Evolutionary conservation across 352 stramenopile species (phyloP), one percentile per base, ranked within the genome.

Genomic region (Stramenopiles sp.): DNA sequence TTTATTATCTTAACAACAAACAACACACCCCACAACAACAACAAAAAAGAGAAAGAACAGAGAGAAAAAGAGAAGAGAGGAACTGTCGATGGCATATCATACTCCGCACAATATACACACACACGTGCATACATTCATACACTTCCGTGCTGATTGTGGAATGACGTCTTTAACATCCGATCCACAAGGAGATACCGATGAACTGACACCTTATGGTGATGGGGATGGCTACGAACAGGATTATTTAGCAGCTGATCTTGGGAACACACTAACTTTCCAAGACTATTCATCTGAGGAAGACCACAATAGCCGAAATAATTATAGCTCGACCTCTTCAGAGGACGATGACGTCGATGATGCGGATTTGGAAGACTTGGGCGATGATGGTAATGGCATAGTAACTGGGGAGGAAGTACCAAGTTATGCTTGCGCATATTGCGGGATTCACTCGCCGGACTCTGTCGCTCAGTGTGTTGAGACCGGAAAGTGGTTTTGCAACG

Each of bases 401-500:
- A 55, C 14, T 55, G 86, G 90, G 80, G 80, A 85, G 0, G 86
- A 86, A 8, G 84, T 98, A 0, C 94, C 94, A 0, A 84, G 89
- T 25, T 94, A 97, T 83, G 90, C 95, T 0, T 98, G 95, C 85
- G 89, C 91, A 7, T 99, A 99, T 88, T 99, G 96, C 84, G 96
- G 96, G 0, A 91, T 99, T 82, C 92, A 97, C 84, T 94, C 99
- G 84, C 93, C 94, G 7, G 90, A 92, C 25, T 97, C 90, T 30
- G 95, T 99, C 0, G 95, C 98, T 32, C 94, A 96, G 84, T 99
- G 96, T 86, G 93, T 98, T 0, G 86, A 95, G 75, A 93, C 87
- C 1, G 91, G 92, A 80, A 99, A 99, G 84, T 99, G 96, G 96
- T 98, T 99, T 85, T 99, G 96, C 87, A 99, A 99, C 88, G 95